Conservation (phyloP, 2,329 filamentous ascomycete genomes). For the Sclerotiophoma versabilis region DNA sequence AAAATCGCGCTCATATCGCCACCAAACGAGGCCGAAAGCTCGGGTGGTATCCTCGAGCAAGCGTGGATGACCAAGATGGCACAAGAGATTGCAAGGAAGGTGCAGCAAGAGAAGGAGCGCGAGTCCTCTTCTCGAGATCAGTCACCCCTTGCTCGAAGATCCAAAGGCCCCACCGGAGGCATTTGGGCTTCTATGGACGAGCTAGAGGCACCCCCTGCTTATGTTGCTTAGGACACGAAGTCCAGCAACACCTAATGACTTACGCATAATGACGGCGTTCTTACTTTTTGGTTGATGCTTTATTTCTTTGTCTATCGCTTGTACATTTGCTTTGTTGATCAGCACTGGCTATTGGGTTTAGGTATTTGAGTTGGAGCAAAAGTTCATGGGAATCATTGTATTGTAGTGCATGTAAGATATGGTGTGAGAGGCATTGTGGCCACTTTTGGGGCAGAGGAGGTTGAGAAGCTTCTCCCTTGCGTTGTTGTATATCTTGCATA, state of each 20-base stretch:
- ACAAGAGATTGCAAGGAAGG: conserved; percentile 84
- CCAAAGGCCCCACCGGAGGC: conserved; percentile 23
- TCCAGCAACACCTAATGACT: conserved; percentile 16
- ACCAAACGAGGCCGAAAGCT: conserved; percentile 32
- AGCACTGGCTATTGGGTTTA: conserved; percentile 1
- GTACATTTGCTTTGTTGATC: conserved; percentile 7
- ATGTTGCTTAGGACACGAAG: conserved; percentile 35
- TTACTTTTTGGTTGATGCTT: not conserved
- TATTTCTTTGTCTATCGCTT: conserved; percentile 7
- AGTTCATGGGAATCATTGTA: not conserved
- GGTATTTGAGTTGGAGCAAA: conserved; percentile 6
- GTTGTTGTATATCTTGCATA: conserved; percentile 1
- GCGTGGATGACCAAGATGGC: conserved; percentile 95
- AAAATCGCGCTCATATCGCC: conserved; percentile 29
- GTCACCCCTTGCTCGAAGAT: conserved; percentile 15
- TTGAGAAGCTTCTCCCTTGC: not conserved
- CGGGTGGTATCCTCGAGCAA: conserved; percentile 71
- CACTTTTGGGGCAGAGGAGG: not conserved
- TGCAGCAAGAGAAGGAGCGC: conserved; percentile 80
- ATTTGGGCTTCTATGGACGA: conserved; percentile 36
- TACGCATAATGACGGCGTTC: conserved; percentile 19
- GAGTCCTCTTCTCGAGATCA: conserved; percentile 9
- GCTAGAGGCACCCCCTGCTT: conserved; percentile 44
- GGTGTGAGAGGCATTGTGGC: not conserved
- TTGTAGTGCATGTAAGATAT: conserved; percentile 15